Evolutionary conservation across 352 stramenopile species (phyloP), one percentile per base, ranked within the genome.

Genomic region (Phytophthora vignae): DNA sequence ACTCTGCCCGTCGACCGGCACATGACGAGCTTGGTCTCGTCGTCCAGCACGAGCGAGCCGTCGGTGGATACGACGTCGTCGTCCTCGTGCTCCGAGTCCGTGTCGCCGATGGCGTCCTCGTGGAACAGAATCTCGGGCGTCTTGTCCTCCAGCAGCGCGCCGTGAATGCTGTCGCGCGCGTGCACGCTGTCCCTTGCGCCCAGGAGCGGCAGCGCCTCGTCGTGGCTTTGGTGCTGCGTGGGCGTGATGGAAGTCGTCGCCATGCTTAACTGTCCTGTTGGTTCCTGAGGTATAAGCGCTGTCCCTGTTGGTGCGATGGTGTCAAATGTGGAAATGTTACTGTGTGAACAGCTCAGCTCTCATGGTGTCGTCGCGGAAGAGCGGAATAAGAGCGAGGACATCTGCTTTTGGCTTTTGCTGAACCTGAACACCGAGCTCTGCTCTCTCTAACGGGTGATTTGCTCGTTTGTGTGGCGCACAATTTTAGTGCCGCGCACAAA

Each of bases 101-200:
- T 75, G 15, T 75, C 71, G 40, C 50, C 71, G 58, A 78, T 75
- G 7, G 71, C 71, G 52, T 78, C 71, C 63, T 78, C 71, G 55
- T 75, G 66, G 55, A 78, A 78, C 8, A 78, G 62, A 46, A 78
- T 75, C 56, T 78, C 71, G n/a, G 71, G 71, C 22, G 62, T 75
- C 58, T 65, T 71, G 60, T 78, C 71, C 56, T 78, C 71, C 19
- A 78, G 57, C 42, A 78, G 62, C 29, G 71, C 71, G 14, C 50
- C 58, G 38, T 71, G 61, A 25, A 71, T 64, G 14, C 66, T 68
- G 46, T 71, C 71, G 2, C 57, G 57, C 0, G 9, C 27, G 33
- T 48, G 40, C 1, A 33, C 36, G 1, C 38, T 17, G 38, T 44
- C 11, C 11, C 14, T 6, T 9, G 50, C 60, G 49, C 71, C 71